phyloP scores from a whole-genome alignment of 2,329 filamentous ascomycete species.

The Coleophoma crateriformis region DNA sequence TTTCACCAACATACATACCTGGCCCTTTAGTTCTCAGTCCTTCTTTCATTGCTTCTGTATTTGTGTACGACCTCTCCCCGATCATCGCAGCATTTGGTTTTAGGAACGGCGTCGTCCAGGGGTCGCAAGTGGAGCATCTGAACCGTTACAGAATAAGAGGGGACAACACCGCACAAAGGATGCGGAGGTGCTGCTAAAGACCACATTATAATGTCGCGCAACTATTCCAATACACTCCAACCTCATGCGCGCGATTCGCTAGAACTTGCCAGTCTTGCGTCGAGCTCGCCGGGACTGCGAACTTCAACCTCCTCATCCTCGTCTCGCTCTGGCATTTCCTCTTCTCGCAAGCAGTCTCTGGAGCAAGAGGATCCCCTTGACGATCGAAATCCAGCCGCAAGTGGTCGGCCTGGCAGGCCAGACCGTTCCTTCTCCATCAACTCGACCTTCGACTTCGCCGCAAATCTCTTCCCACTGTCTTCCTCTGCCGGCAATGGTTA shows the following conservation, averaged over 20 bases:
- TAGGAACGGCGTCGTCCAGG: too few species aligned
- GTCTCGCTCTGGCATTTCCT: constrained; percentile 77
- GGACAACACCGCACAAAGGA: not conserved
- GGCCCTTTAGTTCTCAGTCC: too few species aligned
- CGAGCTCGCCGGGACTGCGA: constrained; percentile 62
- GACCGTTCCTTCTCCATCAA: constrained; percentile 80
- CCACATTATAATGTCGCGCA: constrained; percentile 21
- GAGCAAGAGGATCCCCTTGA: constrained; percentile 80
- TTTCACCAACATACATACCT: too few species aligned
- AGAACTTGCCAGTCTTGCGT: constrained; percentile 91
- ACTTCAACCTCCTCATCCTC: constrained; percentile 67
- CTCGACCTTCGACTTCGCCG: constrained; percentile 93
- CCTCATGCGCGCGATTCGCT: constrained; percentile 71
- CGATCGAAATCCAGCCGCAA: constrained; percentile 47
- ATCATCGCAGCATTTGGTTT: too few species aligned
- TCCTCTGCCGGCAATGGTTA: constrained; percentile 74
- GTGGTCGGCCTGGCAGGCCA: constrained; percentile 31
- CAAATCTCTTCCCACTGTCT: constrained; percentile 85
- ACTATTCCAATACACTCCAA: constrained; percentile 19
- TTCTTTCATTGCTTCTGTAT: too few species aligned
- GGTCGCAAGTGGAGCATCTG: too few species aligned
- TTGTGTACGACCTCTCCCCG: too few species aligned
- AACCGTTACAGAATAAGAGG: not conserved
- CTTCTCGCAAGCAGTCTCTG: constrained; percentile 86
- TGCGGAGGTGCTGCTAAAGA: constrained; percentile 4